Evolutionary conservation across 306 rosid genomes (phyloP).

Genomic region (Corylus heterophylla): DNA sequence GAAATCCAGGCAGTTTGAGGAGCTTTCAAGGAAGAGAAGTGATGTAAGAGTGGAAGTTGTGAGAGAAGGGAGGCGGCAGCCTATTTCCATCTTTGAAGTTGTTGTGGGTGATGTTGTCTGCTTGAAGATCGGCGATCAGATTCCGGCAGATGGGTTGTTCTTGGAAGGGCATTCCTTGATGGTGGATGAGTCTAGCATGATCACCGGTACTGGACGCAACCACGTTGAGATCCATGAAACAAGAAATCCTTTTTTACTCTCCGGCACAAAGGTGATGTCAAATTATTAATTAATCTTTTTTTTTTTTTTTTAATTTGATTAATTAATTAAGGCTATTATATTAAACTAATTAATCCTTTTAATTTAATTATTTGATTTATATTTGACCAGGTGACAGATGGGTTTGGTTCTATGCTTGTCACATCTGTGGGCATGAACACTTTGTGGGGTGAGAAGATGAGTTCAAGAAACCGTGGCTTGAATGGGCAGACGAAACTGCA

Average conservation of each 20-base stretch:
- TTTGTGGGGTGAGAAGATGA: conserved; percentile 33
- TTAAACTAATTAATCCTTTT: no score
- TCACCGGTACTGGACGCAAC: conserved; percentile 15
- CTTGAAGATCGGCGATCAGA: conserved; percentile 30
- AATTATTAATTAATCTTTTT: no score
- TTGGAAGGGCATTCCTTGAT: conserved; percentile 26
- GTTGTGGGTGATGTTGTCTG: conserved; percentile 25
- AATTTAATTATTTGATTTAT: no score
- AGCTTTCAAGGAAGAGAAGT: conserved; percentile 18
- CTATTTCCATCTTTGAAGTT: conserved; percentile 19
- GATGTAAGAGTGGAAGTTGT: conserved; percentile 19
- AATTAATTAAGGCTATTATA: no score
- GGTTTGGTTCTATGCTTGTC: conserved; percentile 30
- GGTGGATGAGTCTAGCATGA: conserved; percentile 34
- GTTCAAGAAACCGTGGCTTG: conserved; percentile 15
- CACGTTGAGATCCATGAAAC: conserved; percentile 11
- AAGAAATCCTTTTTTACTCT: conserved; percentile 22
- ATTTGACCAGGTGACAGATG: neutral
- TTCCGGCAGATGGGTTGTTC: conserved; percentile 31
- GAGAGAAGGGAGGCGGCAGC: conserved; percentile 23
- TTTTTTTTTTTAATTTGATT: no score
- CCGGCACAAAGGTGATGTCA: conserved; percentile 24
- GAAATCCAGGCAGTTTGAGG: conserved; percentile 25
- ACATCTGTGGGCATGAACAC: conserved; percentile 32
- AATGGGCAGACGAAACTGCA: conserved; percentile 18